phyloP scores from a whole-genome alignment of 306 rosid genomes.

The Datisca glomerata region DNA sequence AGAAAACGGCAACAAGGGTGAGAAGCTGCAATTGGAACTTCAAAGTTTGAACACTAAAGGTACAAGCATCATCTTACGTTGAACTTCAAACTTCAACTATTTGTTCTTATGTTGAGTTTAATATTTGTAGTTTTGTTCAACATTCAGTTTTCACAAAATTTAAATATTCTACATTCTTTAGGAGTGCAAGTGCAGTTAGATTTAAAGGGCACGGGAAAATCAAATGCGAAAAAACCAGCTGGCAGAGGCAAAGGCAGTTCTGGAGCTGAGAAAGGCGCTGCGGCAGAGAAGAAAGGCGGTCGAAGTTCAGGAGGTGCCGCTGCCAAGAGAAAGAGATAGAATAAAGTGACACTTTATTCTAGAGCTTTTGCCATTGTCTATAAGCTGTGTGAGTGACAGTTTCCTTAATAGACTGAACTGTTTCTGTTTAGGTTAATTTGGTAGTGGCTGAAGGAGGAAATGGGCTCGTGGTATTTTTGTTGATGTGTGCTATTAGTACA shows the following conservation, averaged over 20 bases:
- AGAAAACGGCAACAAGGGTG: slow-evolving; percentile 42
- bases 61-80: slow-evolving; percentile 18
- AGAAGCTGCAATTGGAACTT: slow-evolving; percentile 81
- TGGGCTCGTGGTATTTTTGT: too few relatives aligned
- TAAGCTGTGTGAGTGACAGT: too few relatives aligned
- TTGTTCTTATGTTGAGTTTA: slow-evolving; percentile 1
- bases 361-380: too few relatives aligned
- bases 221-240: slow-evolving; percentile 49
- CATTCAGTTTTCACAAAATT: background rate
- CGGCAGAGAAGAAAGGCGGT: slow-evolving; percentile 41
- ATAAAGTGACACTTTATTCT: too few relatives aligned
- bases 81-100: too few relatives aligned
- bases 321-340: slow-evolving; percentile 77
- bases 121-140: background rate
- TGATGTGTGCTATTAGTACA: too few relatives aligned
- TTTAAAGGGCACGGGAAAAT: slow-evolving; percentile 53
- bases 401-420: too few relatives aligned
- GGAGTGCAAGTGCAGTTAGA: slow-evolving; percentile 70
- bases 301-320: slow-evolving; percentile 50
- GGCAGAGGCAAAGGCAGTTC: slow-evolving; percentile 58
- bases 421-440: too few relatives aligned
- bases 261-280: slow-evolving; percentile 16
- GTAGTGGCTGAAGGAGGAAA: too few relatives aligned
- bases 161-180: slow-evolving; percentile 3
- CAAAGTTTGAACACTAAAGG: slow-evolving; percentile 71